These are phyloP conservation scores for Ramularia endophylla DNA, from an alignment of 2,329 filamentous ascomycete genomes.

Conservation along the genomic window DNA sequence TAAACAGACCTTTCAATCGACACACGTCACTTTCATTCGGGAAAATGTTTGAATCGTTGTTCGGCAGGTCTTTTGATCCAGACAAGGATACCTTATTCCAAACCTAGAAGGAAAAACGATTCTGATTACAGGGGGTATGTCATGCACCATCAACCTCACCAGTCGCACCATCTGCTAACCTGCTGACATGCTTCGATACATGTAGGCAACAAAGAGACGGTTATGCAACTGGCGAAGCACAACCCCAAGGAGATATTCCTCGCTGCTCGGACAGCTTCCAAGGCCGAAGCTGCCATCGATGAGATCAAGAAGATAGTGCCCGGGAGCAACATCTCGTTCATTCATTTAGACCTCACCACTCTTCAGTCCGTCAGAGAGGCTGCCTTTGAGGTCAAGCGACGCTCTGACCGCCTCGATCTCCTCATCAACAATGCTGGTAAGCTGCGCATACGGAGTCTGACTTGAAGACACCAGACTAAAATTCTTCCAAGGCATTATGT, in stretches of 20 bases:
- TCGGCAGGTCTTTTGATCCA: constrained; percentile 21
- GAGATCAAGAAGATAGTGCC: constrained; percentile 34
- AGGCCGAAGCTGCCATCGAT: constrained; percentile 37
- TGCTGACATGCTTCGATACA: no score
- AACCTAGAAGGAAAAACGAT: constrained; percentile 29
- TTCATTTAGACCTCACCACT: constrained; percentile 47
- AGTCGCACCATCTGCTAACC: neutral
- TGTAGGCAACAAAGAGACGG: constrained; percentile 41
- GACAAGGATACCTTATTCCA: constrained; percentile 29
- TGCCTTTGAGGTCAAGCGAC: constrained; percentile 33
- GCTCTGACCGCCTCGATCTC: constrained; percentile 34
- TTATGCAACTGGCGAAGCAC: constrained; percentile 41
- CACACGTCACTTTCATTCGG: neutral
- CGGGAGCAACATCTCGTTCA: constrained; percentile 36
- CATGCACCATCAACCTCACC: neutral
- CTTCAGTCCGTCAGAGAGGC: constrained; percentile 46
- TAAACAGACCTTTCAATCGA: no score
- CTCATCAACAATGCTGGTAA: constrained; percentile 23
- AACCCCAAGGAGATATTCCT: constrained; percentile 44
- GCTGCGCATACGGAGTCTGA: neutral
- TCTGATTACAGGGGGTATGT: constrained; percentile 21
- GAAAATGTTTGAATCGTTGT: neutral
- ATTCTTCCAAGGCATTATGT: constrained; percentile 35
- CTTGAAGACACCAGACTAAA: neutral
- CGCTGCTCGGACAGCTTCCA: constrained; percentile 39